phyloP scores from a whole-genome alignment of 164 flowering plant genomes.

The Nelumbo lutea region DNA sequence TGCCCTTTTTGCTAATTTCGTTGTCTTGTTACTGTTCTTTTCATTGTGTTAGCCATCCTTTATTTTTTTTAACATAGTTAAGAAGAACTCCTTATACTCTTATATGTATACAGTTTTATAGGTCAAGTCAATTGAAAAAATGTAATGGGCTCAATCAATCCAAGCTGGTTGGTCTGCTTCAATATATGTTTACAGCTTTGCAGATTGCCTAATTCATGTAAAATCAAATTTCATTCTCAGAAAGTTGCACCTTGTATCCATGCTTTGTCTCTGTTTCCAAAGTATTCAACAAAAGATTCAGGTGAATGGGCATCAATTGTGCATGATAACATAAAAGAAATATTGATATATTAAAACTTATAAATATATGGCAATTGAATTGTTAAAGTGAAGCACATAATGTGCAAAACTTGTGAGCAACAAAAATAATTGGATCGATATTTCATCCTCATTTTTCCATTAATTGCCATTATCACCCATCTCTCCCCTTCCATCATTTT shows the following conservation, averaged over 20 bases:
- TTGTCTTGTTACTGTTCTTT: too few relatives aligned
- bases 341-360: too few relatives aligned
- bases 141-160: not conserved
- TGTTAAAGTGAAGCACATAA: too few relatives aligned
- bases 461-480: slow-evolving; percentile 60
- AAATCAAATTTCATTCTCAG: slow-evolving; percentile 46
- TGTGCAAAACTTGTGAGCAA: too few relatives aligned
- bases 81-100: too few relatives aligned
- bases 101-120: too few relatives aligned
- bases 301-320: not conserved
- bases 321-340: not conserved
- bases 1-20: too few relatives aligned
- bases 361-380: too few relatives aligned
- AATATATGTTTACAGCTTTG: not conserved
- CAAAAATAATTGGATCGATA: slow-evolving; percentile 20
- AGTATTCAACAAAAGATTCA: slow-evolving; percentile 2
- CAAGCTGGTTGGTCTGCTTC: not conserved
- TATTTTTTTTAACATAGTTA: too few relatives aligned
- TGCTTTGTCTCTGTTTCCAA: slow-evolving; percentile 51
- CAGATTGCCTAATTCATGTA: slow-evolving; percentile 4
- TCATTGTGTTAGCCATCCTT: too few relatives aligned
- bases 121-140: too few relatives aligned
- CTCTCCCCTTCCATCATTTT: slow-evolving; percentile 70
- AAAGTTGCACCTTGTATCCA: slow-evolving; percentile 54
- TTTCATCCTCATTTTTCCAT: slow-evolving; percentile 60